phyloP scores from a whole-genome alignment of 805 yeast species.

The Wickerhamomyces sydowiorum region DNA sequence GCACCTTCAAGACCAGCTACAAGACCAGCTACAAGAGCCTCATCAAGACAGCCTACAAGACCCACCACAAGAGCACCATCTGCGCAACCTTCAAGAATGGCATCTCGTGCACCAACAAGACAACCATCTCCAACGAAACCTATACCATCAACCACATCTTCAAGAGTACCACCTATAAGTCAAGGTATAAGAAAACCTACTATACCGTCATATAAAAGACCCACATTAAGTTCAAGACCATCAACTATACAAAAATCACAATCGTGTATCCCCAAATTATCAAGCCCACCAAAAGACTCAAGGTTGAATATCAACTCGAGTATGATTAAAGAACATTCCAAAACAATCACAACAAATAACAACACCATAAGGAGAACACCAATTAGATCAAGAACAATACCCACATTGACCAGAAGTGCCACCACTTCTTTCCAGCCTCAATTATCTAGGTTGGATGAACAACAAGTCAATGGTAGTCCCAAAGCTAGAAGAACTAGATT shows the following conservation, averaged over 20 bases:
- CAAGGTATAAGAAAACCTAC: constrained; percentile 18
- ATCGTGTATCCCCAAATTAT: not conserved
- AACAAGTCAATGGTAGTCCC: constrained; percentile 4
- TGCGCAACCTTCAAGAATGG: constrained; percentile 1
- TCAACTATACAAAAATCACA: not conserved
- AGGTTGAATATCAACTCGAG: not conserved
- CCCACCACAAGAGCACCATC: constrained; percentile 12
- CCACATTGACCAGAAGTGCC: constrained; percentile 12
- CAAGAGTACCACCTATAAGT: not conserved
- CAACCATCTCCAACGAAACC: constrained; percentile 2
- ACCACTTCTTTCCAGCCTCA: constrained; percentile 20
- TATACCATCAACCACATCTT: constrained; percentile 1
- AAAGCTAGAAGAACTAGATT: constrained; percentile 4
- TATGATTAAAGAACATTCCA: not conserved
- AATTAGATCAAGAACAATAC: not conserved
- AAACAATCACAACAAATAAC: too few species aligned
- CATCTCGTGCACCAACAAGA: constrained; percentile 9
- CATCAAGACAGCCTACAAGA: constrained; percentile 17
- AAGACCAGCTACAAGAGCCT: constrained; percentile 12
- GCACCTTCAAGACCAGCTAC: constrained; percentile 16
- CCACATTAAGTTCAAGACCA: not conserved
- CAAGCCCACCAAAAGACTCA: not conserved
- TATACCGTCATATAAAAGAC: constrained; percentile 5
- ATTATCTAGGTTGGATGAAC: constrained; percentile 12
- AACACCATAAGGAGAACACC: not conserved